Base-by-base conservation (phyloP, 139 green algal species). In the Coelastrella sp. region DNA sequence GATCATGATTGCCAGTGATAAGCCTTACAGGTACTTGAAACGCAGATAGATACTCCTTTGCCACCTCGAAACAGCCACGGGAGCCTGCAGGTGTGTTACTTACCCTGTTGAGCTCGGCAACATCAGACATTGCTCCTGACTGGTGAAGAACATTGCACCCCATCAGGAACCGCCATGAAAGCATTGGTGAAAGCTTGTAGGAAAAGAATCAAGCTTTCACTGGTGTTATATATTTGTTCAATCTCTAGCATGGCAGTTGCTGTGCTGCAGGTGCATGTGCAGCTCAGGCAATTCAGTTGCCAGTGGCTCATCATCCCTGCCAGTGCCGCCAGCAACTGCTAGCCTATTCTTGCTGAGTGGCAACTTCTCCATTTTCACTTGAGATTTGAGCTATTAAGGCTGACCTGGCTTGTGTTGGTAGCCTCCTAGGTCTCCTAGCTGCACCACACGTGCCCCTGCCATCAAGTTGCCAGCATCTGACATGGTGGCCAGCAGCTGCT, bases 341-440 rank as follows among this genome's bases (percentile, higher is more conserved):
- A n/a, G 65, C 65, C 65, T 73, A 49, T 49, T 49, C 35, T 49
- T 49, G 35, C 35, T 49, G 35, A 49, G 35, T 49, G 35, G 35
- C 35, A 49, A 49, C 35, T 49, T 49, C 3, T 49, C 35, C 35
- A 3, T 49, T 1, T 49, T 1, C 35, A 49, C 35, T 49, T 49
- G 35, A 49, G 35, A 49, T 49, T 35, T 76, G 7, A 10, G 35
- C 0, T 76, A 27, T 5, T 19, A 76, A n/a, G 19, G 9, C 63
- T 56, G 58, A 85, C 92, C 94, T 82, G 96, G 96, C 22, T 87
- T 78, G 89, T 94, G 87, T n/a, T 95, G 95, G 87, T 98, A 96
- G 24, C 94, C 94, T 4, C 96, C 96, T 70, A 98, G 79, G 91
- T 98, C 96, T 6, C 96, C 96, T 49, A 97, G 90, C 91, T 97